Base-by-base conservation (phyloP, 2,329 filamentous ascomycete species). In the Aspergillus novofumigatus region DNA sequence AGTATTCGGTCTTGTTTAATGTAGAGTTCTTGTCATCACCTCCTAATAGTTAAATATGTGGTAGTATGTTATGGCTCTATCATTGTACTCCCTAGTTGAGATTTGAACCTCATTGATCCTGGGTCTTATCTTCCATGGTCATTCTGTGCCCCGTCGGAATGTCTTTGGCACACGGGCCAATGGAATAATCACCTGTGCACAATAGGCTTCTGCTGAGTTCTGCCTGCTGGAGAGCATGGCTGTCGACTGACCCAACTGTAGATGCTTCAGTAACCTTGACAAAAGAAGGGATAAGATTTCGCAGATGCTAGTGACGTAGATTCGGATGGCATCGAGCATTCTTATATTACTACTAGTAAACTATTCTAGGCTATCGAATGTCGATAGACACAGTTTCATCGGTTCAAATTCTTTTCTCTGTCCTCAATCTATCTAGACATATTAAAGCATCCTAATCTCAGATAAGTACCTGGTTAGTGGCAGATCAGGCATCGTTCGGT, bases 401-500 rank as follows among this genome's bases (percentile, higher is more conserved):
- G 5, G 2, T 4, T 23, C n/a, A 23, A 23, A 45, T 20, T 45
- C 21, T 20, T 23, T 21, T 21, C 1, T 45, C 42, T 11, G 42
- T 20, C 42, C 42, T 45, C 42, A 11, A 11, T 29, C 28, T 29
- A 11, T 9, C 9, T 10, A 23, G 20, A 14, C 21, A 45, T 20
- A 20, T 20, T 3, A 23, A 20, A 45, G 42, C 10, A 45, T 11
- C 23, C 42, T 20, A 45, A 14, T 21, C 41, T 45, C 23, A 20
- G 10, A 45, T 21, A 20, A 4, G 7, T 26, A 44, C 21, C 29
- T 47, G 38, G 38, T 54, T 62, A 62, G 59, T 51, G 58, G 60
- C 60, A 60, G 60, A 62, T 62, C 60, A 62, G 60, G 60, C 60
- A 62, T 58, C 53, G 52, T 53, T 23, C 55, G 49, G 53, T 53